Conservation (phyloP, 1,139 yeast species). For the Lodderomyces metapsilosis region DNA sequence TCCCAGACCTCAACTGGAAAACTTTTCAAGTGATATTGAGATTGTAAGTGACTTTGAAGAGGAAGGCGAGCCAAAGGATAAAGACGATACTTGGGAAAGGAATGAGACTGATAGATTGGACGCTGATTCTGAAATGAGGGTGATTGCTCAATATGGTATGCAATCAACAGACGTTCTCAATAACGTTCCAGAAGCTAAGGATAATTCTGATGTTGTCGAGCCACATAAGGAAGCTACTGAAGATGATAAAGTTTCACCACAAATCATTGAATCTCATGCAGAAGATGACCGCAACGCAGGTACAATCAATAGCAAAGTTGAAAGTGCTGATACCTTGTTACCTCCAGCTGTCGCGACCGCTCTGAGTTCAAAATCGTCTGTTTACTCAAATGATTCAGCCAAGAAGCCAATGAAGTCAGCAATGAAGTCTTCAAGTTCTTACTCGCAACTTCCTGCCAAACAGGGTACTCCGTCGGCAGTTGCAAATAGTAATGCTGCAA, state of each 20-base stretch:
- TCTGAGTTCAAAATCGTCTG: slow-evolving; percentile 31
- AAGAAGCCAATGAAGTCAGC: slow-evolving; percentile 61
- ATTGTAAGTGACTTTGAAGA: background rate
- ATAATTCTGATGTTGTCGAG: slow-evolving; percentile 11
- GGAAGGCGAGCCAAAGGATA: background rate
- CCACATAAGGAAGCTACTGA: slow-evolving; percentile 18
- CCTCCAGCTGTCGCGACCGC: slow-evolving; percentile 14
- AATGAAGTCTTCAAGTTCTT: slow-evolving; percentile 48
- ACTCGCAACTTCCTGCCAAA: slow-evolving; percentile 13
- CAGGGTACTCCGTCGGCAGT: slow-evolving; percentile 9
- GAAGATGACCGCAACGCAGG: slow-evolving; percentile 6
- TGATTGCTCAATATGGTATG: slow-evolving; percentile 21
- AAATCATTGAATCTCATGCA: slow-evolving; percentile 22
- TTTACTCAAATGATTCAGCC: slow-evolving; percentile 30
- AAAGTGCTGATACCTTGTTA: slow-evolving; percentile 17
- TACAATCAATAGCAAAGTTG: slow-evolving; percentile 4
- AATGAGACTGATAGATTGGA: slow-evolving; percentile 11
- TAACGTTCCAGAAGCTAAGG: slow-evolving; percentile 12
- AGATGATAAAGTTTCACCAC: slow-evolving; percentile 27
- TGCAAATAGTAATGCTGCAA: slow-evolving; percentile 41
- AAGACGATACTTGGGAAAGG: slow-evolving; percentile 6
- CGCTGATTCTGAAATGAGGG: slow-evolving; percentile 19
- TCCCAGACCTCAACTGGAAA: background rate
- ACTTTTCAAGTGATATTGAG: background rate
- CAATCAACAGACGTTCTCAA: slow-evolving; percentile 3